Evolutionary conservation across 2,329 filamentous ascomycete genomes (phyloP), one percentile per base, ranked within the genome.

Genomic region (Colletotrichum abscissum): DNA sequence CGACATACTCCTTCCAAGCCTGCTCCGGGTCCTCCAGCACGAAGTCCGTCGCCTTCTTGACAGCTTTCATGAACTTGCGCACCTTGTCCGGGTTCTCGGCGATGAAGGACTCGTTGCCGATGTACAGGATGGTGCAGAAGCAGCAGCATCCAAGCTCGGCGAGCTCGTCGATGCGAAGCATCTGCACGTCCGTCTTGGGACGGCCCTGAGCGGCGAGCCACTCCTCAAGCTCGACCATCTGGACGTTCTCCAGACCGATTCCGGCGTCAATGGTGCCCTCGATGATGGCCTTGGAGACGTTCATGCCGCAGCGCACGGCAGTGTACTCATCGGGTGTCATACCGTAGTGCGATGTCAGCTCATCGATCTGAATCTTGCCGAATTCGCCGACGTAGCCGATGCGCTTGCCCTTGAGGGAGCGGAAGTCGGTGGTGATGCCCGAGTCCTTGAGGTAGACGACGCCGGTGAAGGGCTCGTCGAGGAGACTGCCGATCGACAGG

Each of bases 331-430:
- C 83, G 0, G 92, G 90, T 1, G 88, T 87, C 90, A 95, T 94
- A 80, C 92, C 92, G 80, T 94, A 94, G 87, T 95, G 90, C 58
- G 91, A 91, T 62, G 93, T 95, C 74, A 95, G 88, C 80, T 95
- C 93, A 80, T 95, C 93, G 76, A 95, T 94, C 84, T 95, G 93
- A 80, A 95, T 94, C 89, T 92, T 95, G 83, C 93, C 93, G 75
- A 95, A 95, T 81, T 95, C 93, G 78, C 93, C 93, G 69, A 95
- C 93, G 77, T 95, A 95, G 80, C 93, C 93, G 80, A 95, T 95
- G 28, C 88, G 90, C 85, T 94, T 94, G 77, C 92, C 93, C 82
- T 92, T 92, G 77, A 95, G 89, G 54, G 92, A 92, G 80, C 87
- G 89, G 84, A 95, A 95, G 85, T 95, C 92, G 59, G 90, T 84